These are phyloP conservation scores for Polyporus arcularius DNA, from an alignment of 768 basidiomycete genomes.

Conservation along the genomic window DNA sequence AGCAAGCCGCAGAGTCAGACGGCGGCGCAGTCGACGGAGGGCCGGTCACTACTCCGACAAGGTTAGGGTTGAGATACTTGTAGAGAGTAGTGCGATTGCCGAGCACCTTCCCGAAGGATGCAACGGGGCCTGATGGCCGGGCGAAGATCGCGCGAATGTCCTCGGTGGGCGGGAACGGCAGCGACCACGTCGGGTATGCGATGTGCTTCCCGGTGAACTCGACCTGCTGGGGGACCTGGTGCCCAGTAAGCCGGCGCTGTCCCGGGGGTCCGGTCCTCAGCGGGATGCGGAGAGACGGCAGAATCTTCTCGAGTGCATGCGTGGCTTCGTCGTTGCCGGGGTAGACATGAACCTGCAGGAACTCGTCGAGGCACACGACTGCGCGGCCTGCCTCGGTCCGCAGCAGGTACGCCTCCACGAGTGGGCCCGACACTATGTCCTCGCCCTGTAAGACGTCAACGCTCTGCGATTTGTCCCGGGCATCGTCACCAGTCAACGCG, in stretches of 20 bases:
- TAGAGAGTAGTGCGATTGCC: conserved; percentile 89
- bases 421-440: conserved; percentile 59
- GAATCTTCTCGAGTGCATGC: conserved; percentile 44
- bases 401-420: conserved; percentile 61
- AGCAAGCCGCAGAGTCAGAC: conserved; percentile 41
- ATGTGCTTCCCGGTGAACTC: conserved; percentile 48
- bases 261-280: conserved; percentile 47
- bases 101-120: conserved; percentile 80
- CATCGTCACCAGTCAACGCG: conserved; percentile 75
- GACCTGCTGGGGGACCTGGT: conserved; percentile 48
- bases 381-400: conserved; percentile 44
- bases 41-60: conserved; percentile 66
- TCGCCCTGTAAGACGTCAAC: conserved; percentile 53
- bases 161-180: conserved; percentile 58
- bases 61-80: conserved; percentile 89
- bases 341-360: conserved; percentile 68
- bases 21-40: conserved; percentile 26
- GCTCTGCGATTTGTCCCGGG: conserved; percentile 29
- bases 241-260: conserved; percentile 54
- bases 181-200: conserved; percentile 67
- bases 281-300: conserved; percentile 55
- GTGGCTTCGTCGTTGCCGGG: conserved; percentile 55
- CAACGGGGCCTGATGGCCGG: conserved; percentile 53
- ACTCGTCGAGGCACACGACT: conserved; percentile 72
- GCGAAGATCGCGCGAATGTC: conserved; percentile 54